phyloP scores from a whole-genome alignment of 768 basidiomycete genomes.

The Termitomyces sp. region DNA sequence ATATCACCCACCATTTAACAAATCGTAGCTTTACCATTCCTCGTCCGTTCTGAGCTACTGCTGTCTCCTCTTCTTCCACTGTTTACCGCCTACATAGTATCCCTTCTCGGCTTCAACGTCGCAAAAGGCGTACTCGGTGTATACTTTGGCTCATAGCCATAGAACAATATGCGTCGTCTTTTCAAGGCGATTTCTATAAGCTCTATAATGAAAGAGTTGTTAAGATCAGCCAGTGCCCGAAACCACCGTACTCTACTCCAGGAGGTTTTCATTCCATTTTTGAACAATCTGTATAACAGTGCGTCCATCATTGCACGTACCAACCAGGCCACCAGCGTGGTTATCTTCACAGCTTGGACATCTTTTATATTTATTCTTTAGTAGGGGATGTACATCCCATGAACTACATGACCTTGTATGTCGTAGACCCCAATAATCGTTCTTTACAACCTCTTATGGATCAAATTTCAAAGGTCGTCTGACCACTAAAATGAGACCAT shows the following conservation, averaged over 20 bases:
- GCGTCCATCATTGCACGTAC: background rate
- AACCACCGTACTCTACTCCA: background rate
- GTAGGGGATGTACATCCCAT: no score
- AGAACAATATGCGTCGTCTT: background rate
- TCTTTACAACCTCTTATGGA: no score
- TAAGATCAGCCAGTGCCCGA: background rate
- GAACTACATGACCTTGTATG: background rate
- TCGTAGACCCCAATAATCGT: background rate
- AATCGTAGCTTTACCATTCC: slow-evolving; percentile 81
- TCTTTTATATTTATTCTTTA: background rate
- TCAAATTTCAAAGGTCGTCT: background rate
- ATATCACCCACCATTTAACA: slow-evolving; percentile 9
- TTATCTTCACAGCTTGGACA: background rate
- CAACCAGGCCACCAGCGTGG: background rate
- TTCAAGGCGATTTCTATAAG: background rate
- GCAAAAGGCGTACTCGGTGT: slow-evolving; percentile 74
- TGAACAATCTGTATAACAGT: background rate
- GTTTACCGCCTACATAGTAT: slow-evolving; percentile 81
- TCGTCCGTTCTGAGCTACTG: slow-evolving; percentile 84
- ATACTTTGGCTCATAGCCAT: slow-evolving; percentile 62
- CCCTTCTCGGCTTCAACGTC: slow-evolving; percentile 88
- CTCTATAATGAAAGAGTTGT: background rate
- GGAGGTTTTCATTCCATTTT: background rate
- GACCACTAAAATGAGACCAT: background rate
- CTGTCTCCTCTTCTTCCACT: slow-evolving; percentile 88